phyloP scores from a whole-genome alignment of 2,329 filamentous ascomycete species.

The Penicillium sclerotigenum region DNA sequence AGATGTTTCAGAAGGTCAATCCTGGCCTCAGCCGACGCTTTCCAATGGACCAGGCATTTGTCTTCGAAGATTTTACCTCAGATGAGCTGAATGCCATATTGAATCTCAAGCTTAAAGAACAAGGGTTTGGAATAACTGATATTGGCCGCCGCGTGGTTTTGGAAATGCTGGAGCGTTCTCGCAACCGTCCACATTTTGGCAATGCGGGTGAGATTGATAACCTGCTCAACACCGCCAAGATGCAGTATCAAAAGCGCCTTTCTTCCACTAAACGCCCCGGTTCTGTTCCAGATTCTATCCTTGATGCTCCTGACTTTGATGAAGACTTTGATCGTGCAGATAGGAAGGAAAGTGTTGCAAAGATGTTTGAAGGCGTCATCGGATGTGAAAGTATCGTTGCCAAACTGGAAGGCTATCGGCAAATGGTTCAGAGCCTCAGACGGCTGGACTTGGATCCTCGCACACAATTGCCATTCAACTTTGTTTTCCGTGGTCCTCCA shows the following conservation, averaged over 20 bases:
- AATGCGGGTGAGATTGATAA: slow-evolving; percentile 74
- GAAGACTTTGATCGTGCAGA: slow-evolving; percentile 56
- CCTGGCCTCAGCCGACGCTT: slow-evolving; percentile 67
- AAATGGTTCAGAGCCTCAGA: slow-evolving; percentile 52
- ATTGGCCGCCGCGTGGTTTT: slow-evolving; percentile 55
- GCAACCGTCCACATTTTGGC: slow-evolving; percentile 65
- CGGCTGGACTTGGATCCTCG: slow-evolving; percentile 53
- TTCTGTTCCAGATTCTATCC: background rate
- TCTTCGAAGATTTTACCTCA: slow-evolving; percentile 66
- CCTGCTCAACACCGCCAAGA: slow-evolving; percentile 59
- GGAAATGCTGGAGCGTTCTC: slow-evolving; percentile 58
- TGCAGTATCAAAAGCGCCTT: slow-evolving; percentile 47
- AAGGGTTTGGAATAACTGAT: slow-evolving; percentile 53
- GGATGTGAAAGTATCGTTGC: slow-evolving; percentile 56
- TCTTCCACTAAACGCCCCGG: slow-evolving; percentile 19
- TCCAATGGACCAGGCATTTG: slow-evolving; percentile 60
- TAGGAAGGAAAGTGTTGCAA: slow-evolving; percentile 47
- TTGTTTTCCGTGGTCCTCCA: slow-evolving; percentile 65
- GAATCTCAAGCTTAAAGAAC: slow-evolving; percentile 58
- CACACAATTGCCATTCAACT: slow-evolving; percentile 62
- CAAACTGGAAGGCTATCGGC: slow-evolving; percentile 55
- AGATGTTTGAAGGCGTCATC: slow-evolving; percentile 58
- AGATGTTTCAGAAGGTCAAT: slow-evolving; percentile 72
- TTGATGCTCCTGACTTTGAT: slow-evolving; percentile 52
- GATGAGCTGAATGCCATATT: slow-evolving; percentile 59